These are phyloP conservation scores for Lactuca saligna DNA, from an alignment of 129 eudicot species.

Conservation along the genomic window DNA sequence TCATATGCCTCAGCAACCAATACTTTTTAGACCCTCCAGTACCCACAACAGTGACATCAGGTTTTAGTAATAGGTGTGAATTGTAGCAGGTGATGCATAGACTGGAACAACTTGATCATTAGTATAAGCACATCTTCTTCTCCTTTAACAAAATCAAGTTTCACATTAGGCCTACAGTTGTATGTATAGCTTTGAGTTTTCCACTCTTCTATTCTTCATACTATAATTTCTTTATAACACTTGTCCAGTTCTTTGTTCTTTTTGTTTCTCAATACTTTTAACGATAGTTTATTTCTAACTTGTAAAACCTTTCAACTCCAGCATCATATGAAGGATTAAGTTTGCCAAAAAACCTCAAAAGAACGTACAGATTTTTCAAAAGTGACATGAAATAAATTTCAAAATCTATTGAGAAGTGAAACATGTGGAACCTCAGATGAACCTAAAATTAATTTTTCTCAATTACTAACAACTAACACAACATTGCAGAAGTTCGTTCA, in stretches of 20 bases:
- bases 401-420: not conserved
- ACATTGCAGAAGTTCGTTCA: not conserved
- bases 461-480: not conserved
- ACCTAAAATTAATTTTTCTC: not conserved
- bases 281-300: not conserved
- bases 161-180: not conserved
- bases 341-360: slow-evolving; percentile 22
- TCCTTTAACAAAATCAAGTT: not conserved
- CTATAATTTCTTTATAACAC: not conserved
- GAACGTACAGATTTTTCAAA: not conserved
- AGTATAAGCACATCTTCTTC: slow-evolving; percentile 1
- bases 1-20: not conserved
- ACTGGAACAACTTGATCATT: not conserved
- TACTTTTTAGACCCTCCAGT: no score
- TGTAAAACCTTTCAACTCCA: slow-evolving; percentile 1
- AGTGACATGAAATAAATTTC: not conserved
- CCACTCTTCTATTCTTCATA: not conserved
- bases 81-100: no score
- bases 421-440: not conserved
- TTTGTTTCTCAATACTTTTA: not conserved
- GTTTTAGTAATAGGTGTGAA: no score
- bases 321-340: slow-evolving; percentile 7
- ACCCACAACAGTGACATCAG: no score
- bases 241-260: not conserved
- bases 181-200: not conserved